Evolutionary conservation across 495 filamentous ascomycete species (phyloP).

Genomic region (Xylaria acuta): DNA sequence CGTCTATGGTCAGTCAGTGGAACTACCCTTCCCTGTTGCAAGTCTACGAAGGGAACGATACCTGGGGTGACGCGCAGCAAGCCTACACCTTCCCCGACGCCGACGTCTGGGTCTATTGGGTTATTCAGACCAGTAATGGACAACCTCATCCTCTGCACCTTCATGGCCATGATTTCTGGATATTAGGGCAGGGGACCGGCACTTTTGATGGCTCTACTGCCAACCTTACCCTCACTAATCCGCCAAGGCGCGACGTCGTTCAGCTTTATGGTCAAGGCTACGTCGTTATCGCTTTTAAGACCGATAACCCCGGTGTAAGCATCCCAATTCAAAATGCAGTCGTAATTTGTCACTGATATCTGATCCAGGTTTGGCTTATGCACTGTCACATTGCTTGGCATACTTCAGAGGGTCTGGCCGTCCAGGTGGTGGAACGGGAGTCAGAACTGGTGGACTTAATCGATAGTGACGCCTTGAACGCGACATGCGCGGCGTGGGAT

Average conservation of each 20-base stretch:
- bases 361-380: constrained; percentile 51
- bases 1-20: too few relatives aligned
- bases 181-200: too few relatives aligned
- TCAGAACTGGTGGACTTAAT: too few relatives aligned
- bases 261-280: not conserved
- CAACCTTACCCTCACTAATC: not conserved
- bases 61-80: too few relatives aligned
- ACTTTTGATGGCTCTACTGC: too few relatives aligned
- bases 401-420: constrained; percentile 44
- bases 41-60: too few relatives aligned
- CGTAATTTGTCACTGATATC: too few relatives aligned
- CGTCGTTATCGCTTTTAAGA: not conserved
- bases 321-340: too few relatives aligned
- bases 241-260: not conserved
- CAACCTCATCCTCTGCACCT: not conserved
- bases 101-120: not conserved
- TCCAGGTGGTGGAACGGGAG: constrained; percentile 26
- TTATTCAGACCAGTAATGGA: not conserved
- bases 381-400: constrained; percentile 61
- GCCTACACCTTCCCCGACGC: too few relatives aligned
- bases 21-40: too few relatives aligned
- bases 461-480: too few relatives aligned
- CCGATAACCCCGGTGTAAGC: not conserved
- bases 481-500: too few relatives aligned
- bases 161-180: not conserved